A percentile compares a stretch with the other conserved stretches of the same genome.
Evolutionary conservation across 768 basidiomycete species (phyloP).

Genomic region (Lentinula sp.): DNA sequence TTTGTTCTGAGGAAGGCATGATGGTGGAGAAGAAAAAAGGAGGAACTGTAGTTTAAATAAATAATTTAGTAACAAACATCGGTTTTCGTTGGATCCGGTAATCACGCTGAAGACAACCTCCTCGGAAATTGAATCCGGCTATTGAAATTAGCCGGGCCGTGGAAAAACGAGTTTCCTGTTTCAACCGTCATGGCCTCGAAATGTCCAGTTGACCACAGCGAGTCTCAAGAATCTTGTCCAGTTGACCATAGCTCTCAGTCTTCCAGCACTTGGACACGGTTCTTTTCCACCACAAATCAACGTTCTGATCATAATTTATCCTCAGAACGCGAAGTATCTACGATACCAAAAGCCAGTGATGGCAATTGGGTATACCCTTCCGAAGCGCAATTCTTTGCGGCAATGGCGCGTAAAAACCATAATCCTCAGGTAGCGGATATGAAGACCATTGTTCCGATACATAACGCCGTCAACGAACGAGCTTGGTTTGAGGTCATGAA

Average conservation of each 20-base stretch:
- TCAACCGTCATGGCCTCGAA: conserved; percentile 18
- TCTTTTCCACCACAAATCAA: conserved; percentile 26
- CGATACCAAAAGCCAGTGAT: conserved; percentile 72
- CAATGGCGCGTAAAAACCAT: conserved; percentile 93
- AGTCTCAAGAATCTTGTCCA: conserved; percentile 26
- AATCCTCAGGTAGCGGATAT: conserved; percentile 85
- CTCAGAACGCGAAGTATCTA: conserved; percentile 73
- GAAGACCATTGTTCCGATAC: conserved; percentile 94
- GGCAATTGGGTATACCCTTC: conserved; percentile 97
- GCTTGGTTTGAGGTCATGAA: conserved; percentile 79
- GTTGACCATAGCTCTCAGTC: conserved; percentile 30
- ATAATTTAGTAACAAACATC: background rate
- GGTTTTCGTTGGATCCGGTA: conserved; percentile 2
- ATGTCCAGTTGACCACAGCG: conserved; percentile 46
- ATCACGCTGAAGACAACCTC: background rate
- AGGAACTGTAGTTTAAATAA: background rate
- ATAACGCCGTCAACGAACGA: conserved; percentile 97
- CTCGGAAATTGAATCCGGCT: conserved; percentile 1
- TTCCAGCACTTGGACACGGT: conserved; percentile 35
- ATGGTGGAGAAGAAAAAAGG: conserved; percentile 35
- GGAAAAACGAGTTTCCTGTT: background rate
- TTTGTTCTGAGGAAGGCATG: conserved; percentile 63
- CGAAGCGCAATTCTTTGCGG: conserved; percentile 97
- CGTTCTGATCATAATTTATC: conserved; percentile 40
- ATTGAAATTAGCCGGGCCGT: background rate